Percentiles rank a stretch among this genome's conserved stretches.
Conservation (phyloP, 176 grass and related monocot species). For the Zoysia japonica region DNA sequence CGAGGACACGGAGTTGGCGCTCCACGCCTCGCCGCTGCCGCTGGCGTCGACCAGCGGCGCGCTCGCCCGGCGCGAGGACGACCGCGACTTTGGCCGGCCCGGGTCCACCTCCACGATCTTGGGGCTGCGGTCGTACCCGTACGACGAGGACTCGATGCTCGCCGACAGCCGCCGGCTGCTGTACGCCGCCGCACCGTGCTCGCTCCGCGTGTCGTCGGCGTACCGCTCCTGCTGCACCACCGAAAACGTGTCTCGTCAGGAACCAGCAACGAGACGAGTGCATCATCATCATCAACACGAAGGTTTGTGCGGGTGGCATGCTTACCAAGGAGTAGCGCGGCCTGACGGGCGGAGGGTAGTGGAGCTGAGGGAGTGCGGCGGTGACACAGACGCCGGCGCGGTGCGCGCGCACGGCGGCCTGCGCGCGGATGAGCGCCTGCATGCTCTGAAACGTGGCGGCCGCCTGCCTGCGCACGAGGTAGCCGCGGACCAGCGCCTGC, state of each 20-base stretch:
- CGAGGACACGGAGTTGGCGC: constrained; percentile 44
- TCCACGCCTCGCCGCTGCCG: constrained; percentile 34
- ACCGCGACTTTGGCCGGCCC: constrained; percentile 73
- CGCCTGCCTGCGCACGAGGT: constrained; percentile 80
- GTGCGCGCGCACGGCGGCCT: constrained; percentile 63
- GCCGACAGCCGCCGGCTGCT: constrained; percentile 67
- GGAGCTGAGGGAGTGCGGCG: constrained; percentile 44
- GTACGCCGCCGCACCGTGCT: constrained; percentile 58
- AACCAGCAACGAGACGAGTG: constrained; percentile 1
- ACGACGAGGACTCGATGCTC: constrained; percentile 69
- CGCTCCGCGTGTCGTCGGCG: constrained; percentile 64
- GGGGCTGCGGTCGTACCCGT: constrained; percentile 77
- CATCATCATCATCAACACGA: neutral
- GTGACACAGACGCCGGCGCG: constrained; percentile 35
- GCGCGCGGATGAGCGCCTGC: constrained; percentile 83
- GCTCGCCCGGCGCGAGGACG: constrained; percentile 68
- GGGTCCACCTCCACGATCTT: constrained; percentile 97
- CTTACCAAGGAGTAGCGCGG: constrained; percentile 44
- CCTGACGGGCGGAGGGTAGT: constrained; percentile 50
- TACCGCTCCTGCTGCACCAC: constrained; percentile 63
- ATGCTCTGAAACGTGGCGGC: constrained; percentile 84
- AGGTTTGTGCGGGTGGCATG: neutral
- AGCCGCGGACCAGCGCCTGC: constrained; percentile 83
- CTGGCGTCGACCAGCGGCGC: constrained; percentile 37
- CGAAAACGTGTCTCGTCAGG: neutral